These are phyloP conservation scores for Lachnellula subtilissima DNA, from an alignment of 2,329 filamentous ascomycete genomes.

Conservation along the genomic window DNA sequence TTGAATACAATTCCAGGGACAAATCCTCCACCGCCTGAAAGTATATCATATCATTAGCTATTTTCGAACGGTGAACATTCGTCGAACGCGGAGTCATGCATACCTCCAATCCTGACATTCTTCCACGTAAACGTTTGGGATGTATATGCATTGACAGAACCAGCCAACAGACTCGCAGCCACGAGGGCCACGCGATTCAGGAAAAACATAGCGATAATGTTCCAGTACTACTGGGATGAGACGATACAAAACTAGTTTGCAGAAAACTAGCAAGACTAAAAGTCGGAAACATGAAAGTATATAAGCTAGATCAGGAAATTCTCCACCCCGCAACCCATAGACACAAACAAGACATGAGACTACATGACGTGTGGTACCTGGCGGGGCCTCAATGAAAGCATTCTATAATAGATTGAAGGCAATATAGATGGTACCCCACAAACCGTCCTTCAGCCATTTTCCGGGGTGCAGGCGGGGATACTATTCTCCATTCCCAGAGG, in stretches of 20 bases:
- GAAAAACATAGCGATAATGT: slow-evolving; percentile 4
- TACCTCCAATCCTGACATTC: slow-evolving; percentile 46
- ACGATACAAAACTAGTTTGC: neutral
- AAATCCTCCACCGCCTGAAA: slow-evolving; percentile 48
- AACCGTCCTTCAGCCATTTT: neutral
- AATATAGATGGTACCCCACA: slow-evolving; percentile 8
- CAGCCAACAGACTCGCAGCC: slow-evolving; percentile 11
- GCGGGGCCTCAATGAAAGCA: neutral
- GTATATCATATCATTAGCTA: neutral
- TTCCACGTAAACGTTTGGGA: slow-evolving; percentile 33
- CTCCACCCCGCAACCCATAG: no score
- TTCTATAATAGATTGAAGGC: neutral
- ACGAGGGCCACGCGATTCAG: slow-evolving; percentile 9
- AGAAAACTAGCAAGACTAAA: neutral
- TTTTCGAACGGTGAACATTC: neutral
- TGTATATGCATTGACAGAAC: slow-evolving; percentile 11
- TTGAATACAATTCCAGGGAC: slow-evolving; percentile 54
- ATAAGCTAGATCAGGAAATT: no score
- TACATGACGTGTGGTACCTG: slow-evolving; percentile 2
- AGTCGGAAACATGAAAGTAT: no score
- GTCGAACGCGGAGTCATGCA: neutral
- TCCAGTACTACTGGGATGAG: neutral
- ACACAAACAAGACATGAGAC: neutral
- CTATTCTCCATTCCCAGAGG: slow-evolving; percentile 5
- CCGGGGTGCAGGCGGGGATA: slow-evolving; percentile 9